These are phyloP conservation scores for Lunularia cruciata DNA, from an alignment of 225 moss, liverwort and hornwort genomes.

Conservation along the genomic window DNA sequence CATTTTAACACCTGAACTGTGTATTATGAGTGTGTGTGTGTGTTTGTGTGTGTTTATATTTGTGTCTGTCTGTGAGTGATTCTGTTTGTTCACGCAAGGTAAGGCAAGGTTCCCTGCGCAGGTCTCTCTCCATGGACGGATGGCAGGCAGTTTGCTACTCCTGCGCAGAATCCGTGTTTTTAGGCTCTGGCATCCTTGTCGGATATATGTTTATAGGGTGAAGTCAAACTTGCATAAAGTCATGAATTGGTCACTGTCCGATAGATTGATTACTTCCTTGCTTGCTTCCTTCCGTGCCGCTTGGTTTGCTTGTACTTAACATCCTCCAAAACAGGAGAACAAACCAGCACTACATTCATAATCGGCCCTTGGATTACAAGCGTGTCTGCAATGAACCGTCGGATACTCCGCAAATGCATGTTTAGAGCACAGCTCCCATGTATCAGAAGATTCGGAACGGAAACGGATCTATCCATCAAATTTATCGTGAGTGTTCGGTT, in stretches of 20 bases:
- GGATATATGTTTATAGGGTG: neutral
- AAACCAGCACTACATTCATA: too few relatives aligned
- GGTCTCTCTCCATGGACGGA: neutral
- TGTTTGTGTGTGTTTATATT: neutral
- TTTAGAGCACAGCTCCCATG: too few relatives aligned
- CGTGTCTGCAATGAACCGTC: neutral
- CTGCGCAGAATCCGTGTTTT: conserved; percentile 1
- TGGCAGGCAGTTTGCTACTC: neutral
- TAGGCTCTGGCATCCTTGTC: conserved; percentile 16
- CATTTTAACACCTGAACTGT: too few relatives aligned
- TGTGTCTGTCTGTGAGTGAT: too few relatives aligned
- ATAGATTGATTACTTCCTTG: too few relatives aligned
- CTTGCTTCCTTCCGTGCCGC: too few relatives aligned
- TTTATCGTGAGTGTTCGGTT: too few relatives aligned
- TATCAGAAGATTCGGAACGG: too few relatives aligned
- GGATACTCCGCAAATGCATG: neutral
- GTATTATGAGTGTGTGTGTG: too few relatives aligned
- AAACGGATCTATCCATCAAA: too few relatives aligned
- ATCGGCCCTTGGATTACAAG: neutral
- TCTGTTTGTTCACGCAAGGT: too few relatives aligned
- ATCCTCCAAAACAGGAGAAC: neutral
- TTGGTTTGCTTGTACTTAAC: neutral
- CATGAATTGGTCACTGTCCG: conserved; percentile 8
- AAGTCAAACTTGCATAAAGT: conserved; percentile 9
- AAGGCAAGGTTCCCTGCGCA: too few relatives aligned